Percentiles rank a stretch among this genome's conserved stretches.
These are phyloP conservation scores for Chrysanthemum lavandulifolium DNA, from an alignment of 129 eudicot species.

Conservation along the genomic window DNA sequence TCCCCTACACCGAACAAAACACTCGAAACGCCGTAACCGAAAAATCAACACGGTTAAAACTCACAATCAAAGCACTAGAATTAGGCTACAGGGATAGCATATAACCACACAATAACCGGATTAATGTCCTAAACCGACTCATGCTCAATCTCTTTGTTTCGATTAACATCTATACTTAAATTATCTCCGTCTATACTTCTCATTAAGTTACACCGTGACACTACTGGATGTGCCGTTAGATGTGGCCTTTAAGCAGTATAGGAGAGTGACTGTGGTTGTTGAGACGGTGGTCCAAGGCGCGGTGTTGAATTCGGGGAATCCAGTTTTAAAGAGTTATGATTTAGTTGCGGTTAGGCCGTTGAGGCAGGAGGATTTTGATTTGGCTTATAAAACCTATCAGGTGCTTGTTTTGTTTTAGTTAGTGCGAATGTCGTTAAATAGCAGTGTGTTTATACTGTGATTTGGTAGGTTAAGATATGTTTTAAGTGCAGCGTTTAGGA, in stretches of 20 bases:
- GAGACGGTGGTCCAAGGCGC: conserved; percentile 54
- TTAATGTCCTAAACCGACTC: conserved; percentile 76
- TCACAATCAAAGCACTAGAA: conserved; percentile 65
- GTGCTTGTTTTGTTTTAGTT: conserved; percentile 24
- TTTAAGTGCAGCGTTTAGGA: too few species aligned
- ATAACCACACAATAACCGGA: conserved; percentile 66
- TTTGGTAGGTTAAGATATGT: neutral
- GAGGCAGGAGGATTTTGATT: conserved; percentile 67
- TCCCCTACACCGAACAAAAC: conserved; percentile 71
- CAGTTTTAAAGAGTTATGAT: conserved; percentile 68
- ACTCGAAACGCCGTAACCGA: conserved; percentile 35
- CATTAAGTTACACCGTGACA: conserved; percentile 73
- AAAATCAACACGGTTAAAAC: conserved; percentile 58
- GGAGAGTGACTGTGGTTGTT: conserved; percentile 66
- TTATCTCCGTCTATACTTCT: conserved; percentile 51
- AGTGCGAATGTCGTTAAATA: too few species aligned
- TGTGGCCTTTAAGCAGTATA: conserved; percentile 75
- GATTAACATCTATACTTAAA: conserved; percentile 51
- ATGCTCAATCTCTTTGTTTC: conserved; percentile 52
- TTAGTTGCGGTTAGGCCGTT: conserved; percentile 77
- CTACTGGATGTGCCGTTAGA: conserved; percentile 46
- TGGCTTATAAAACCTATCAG: conserved; percentile 71
- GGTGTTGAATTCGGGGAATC: conserved; percentile 73
- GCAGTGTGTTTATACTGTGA: neutral
- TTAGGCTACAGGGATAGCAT: conserved; percentile 87